Evolutionary conservation across 1,139 yeast genomes (phyloP), one percentile per base, ranked within the genome.

Genomic region (Meyerozyma smithsonii): DNA sequence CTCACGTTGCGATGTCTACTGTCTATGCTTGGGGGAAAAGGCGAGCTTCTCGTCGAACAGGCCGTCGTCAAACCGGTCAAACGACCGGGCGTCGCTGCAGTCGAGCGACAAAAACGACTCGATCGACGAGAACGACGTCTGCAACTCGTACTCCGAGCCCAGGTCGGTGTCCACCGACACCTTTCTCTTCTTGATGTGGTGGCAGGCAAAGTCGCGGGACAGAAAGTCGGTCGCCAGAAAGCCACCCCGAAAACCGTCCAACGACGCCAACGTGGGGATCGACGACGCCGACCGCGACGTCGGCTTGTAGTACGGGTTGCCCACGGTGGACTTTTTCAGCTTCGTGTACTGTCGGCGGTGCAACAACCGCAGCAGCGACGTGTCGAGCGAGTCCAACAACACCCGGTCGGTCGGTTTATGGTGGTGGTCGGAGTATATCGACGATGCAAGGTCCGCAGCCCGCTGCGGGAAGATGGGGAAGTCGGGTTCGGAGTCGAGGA

Each of bases 241-340:
- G n/a, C n/a, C n/a, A n/a, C n/a, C n/a, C n/a, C n/a, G n/a, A n/a
- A n/a, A n/a, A n/a, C n/a, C n/a, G n/a, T n/a, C 21, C 10, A 28
- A 8, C 33, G 42, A 28, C 32, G 42, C 19, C 23, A 36, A 21
- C 15, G 44, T 19, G 21, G 36, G 36, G n/a, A 33, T 33, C 8
- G 36, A 33, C 28, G 36, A 15, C 19, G 26, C 14, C 17, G 28
- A 23, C 36, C 12, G 14, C 15, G 20, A 10, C 7, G 21, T n/a
- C 4, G 44, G 44, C 25, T 39, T 41, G 33, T 48, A 48, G 23
- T 45, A 48, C 2, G 51, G 51, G 28, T 48, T 48, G 4, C 51
- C 51, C 25, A 43, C 42, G 23, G 36, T 39, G 16, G 38, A 32
- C 15, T 30, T 30, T 18, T 30, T 30, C 20, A 17, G 20, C 12